Base-by-base conservation (phyloP, 768 basidiomycete species). In the Russula emetica region DNA sequence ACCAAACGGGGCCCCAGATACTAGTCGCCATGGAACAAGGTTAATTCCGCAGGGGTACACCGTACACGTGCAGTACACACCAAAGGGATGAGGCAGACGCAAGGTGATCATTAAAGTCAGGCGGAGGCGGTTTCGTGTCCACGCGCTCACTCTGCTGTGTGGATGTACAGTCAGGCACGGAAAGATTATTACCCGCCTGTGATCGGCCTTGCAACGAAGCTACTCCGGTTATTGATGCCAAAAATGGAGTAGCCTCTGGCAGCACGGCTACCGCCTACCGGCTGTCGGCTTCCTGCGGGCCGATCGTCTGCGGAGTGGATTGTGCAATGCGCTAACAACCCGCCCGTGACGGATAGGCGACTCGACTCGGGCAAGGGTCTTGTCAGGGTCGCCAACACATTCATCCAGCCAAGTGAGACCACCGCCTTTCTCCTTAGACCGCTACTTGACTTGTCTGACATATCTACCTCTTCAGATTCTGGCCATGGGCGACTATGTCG, bases 401-500 rank as follows among this genome's bases (percentile, higher is more conserved):
- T 22, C 45, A 47, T 22, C n/a, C 20, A 8, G 42, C 16, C 20
- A 16, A 44, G 42, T 47, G 45, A 47, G 45, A 22, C 45, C n/a
- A 44, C 44, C 22, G 2, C 22, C 11, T 18, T 51, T 44, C 28
- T 42, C n/a, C 40, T 16, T 28, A 11, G 24, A 36, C 26, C 28
- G 36, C n/a, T 49, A 56, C 47, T 50, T 24, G 62, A 63, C 32
- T 18, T 53, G 30, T 53, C 50, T 24, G n/a, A 16, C 11, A 0
- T 49, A 49, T 55, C 54, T 5, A 13, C 6, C 24, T 24, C 22
- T 11, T 11, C 32, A 44, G 20, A 51, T 44, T 42, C 44, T 40
- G 32, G 45, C 38, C 58, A 67, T 66, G 66, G 54, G 40, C 36
- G 60, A 62, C 20, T 52, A 58, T 50, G 45, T 60, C 30, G 26